Conservation (phyloP, 129 eudicot genomes). For the Pseudognaphalium luteoalbum region DNA sequence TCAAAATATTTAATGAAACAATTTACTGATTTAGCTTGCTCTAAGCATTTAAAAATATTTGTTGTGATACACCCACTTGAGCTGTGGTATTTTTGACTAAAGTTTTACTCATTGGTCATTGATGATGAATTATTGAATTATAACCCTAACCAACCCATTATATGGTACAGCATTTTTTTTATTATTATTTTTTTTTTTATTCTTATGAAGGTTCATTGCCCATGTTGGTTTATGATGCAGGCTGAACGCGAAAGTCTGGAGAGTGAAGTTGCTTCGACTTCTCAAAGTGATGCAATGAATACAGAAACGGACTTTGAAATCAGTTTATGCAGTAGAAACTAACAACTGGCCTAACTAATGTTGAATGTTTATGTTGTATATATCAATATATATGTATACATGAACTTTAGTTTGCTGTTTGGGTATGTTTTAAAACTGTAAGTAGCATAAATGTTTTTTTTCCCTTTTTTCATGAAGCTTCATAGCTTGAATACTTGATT, state of each 20-base stretch:
- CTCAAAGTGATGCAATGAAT: constrained; percentile 30
- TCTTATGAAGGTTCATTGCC: neutral
- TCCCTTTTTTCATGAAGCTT: neutral
- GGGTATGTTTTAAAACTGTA: constrained; percentile 19
- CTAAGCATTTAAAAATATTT: too few species aligned
- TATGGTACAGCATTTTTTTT: too few species aligned
- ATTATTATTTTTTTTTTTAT: too few species aligned
- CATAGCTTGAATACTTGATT: neutral
- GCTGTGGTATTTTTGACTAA: neutral
- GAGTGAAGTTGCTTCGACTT: constrained; percentile 40
- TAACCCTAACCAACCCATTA: neutral
- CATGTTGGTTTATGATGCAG: constrained; percentile 36
- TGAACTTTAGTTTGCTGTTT: constrained; percentile 10
- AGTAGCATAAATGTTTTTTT: constrained; percentile 15
- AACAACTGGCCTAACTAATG: neutral
- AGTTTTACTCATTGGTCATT: neutral
- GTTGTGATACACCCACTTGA: neutral
- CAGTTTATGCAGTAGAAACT: constrained; percentile 16
- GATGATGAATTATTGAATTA: neutral
- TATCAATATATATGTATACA: neutral
- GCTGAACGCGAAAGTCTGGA: constrained; percentile 56
- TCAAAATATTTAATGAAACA: neutral
- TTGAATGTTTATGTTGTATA: constrained; percentile 15
- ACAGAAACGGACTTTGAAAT: constrained; percentile 41
- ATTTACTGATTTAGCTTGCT: too few species aligned